phyloP scores from a whole-genome alignment of 2,329 filamentous ascomycete species.

The Epichloe glyceriae region DNA sequence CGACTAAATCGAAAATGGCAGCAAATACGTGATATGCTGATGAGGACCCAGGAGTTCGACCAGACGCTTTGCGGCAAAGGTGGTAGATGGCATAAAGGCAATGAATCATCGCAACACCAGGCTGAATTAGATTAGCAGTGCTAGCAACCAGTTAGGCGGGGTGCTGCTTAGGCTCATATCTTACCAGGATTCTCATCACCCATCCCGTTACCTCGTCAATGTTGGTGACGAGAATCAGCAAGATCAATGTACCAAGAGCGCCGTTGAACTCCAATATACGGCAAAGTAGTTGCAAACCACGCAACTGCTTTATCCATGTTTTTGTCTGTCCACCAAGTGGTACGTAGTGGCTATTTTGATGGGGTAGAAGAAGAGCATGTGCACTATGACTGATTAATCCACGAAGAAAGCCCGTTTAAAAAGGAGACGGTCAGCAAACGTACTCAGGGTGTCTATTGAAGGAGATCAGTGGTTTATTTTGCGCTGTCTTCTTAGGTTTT shows the following conservation, averaged over 20 bases:
- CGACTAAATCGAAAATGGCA: slow-evolving; percentile 51
- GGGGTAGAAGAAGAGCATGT: slow-evolving; percentile 51
- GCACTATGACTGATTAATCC: slow-evolving; percentile 16
- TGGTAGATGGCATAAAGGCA: slow-evolving; percentile 72
- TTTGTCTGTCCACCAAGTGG: slow-evolving; percentile 61
- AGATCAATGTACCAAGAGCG: slow-evolving; percentile 57
- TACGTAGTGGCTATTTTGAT: slow-evolving; percentile 46
- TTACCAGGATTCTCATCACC: slow-evolving; percentile 65
- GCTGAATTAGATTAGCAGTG: slow-evolving; percentile 32
- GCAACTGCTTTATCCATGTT: slow-evolving; percentile 53
- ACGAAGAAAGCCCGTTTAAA: background rate
- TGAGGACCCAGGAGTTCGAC: slow-evolving; percentile 64
- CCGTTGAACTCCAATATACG: slow-evolving; percentile 55
- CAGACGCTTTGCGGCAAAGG: slow-evolving; percentile 54
- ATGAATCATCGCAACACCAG: slow-evolving; percentile 60
- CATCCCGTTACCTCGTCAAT: slow-evolving; percentile 53
- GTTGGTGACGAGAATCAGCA: slow-evolving; percentile 64
- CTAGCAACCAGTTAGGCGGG: background rate
- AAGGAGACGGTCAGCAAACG: slow-evolving; percentile 17
- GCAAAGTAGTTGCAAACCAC: slow-evolving; percentile 56
- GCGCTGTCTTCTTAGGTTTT: slow-evolving; percentile 48
- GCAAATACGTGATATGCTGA: slow-evolving; percentile 86
- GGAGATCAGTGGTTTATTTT: slow-evolving; percentile 61
- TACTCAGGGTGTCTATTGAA: slow-evolving; percentile 85
- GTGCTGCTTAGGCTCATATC: slow-evolving; percentile 17